Base-by-base conservation (phyloP, 129 eudicot genomes). In the Flaveria sonorensis region DNA sequence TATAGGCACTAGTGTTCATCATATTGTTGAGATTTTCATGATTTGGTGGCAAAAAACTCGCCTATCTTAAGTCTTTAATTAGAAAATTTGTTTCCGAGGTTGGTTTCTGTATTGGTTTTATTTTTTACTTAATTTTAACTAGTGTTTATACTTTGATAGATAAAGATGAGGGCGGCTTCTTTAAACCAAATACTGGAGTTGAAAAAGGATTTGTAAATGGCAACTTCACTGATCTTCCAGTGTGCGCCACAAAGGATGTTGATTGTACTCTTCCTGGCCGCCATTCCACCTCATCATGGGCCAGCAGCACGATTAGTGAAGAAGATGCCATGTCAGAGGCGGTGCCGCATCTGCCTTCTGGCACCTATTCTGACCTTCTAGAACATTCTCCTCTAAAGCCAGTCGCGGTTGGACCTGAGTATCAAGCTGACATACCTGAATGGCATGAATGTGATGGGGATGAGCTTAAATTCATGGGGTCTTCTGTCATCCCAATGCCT, bases 371-470 rank as follows among this genome's bases (percentile, higher is more conserved):
- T 50, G 77, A 21, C 78, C 84, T 84, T 69, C 69, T 84, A 80
- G 85, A 81, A 73, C 56, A 48, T 71, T 79, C 88, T 78, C 91
- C 96, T 57, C 65, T 74, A 69, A 88, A 84, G 69, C 52, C 46
- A 73, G 89, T 88, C 10, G 82, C 86, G 16, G 18, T 90, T 65
- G 96, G 96, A 57, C 78, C 71, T 2, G 85, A 86, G 19, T 81
- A 66, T 62, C 96, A 90, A 83, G 96, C 93, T 53, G 86, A 78
- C 12, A 26, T 90, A 73, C 96, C 96, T 11, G 87, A 82, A 59
- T 85, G 85, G 86, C 13, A 24, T 24, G 72, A 39, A 19, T 43
- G 16, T 67, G 36, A 57, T 11, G 77, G 26, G 3, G 78, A 7
- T 51, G 85, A 81, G 47, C 3, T 21, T 30, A 75, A 75, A 30